A percentile compares a stretch with the other conserved stretches of the same genome.
These are phyloP conservation scores for Erysiphe pulchra DNA, from an alignment of 2,329 filamentous ascomycete genomes.

Conservation along the genomic window DNA sequence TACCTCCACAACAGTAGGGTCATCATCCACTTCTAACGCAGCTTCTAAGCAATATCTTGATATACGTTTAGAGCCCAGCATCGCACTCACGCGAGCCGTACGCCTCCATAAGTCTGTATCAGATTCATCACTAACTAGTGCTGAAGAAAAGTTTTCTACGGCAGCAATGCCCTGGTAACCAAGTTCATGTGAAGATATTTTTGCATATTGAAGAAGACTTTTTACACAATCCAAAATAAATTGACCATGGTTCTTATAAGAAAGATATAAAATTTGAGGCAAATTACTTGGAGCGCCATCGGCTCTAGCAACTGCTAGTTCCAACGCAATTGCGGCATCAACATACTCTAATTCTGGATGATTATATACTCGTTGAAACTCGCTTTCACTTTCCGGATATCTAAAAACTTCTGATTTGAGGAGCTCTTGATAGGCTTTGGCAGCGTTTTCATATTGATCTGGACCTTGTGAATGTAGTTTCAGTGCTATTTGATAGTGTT, in stretches of 20 bases:
- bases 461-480: constrained; percentile 80
- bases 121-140: constrained; percentile 37
- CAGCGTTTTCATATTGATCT: constrained; percentile 46
- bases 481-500: constrained; percentile 74
- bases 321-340: constrained; percentile 23
- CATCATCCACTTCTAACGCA: constrained; percentile 40
- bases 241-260: constrained; percentile 88
- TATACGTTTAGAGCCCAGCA: constrained; percentile 29
- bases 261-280: constrained; percentile 71
- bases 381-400: constrained; percentile 65
- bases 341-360: constrained; percentile 23
- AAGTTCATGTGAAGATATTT: constrained; percentile 15
- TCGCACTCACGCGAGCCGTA: constrained; percentile 29
- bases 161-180: constrained; percentile 16
- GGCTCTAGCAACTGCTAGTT: constrained; percentile 31
- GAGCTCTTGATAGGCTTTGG: constrained; percentile 56
- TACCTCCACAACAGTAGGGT: constrained; percentile 34
- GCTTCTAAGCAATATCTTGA: constrained; percentile 38
- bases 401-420: constrained; percentile 87
- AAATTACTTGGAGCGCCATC: constrained; percentile 60
- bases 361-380: constrained; percentile 47
- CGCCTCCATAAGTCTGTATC: constrained; percentile 41
- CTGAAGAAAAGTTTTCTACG: constrained; percentile 29
- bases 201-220: constrained; percentile 19
- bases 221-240: constrained; percentile 58